Evolutionary conservation across 2,329 filamentous ascomycete species (phyloP), one percentile per base, ranked within the genome.

Genomic region (Zymoseptoria pseudotritici): DNA sequence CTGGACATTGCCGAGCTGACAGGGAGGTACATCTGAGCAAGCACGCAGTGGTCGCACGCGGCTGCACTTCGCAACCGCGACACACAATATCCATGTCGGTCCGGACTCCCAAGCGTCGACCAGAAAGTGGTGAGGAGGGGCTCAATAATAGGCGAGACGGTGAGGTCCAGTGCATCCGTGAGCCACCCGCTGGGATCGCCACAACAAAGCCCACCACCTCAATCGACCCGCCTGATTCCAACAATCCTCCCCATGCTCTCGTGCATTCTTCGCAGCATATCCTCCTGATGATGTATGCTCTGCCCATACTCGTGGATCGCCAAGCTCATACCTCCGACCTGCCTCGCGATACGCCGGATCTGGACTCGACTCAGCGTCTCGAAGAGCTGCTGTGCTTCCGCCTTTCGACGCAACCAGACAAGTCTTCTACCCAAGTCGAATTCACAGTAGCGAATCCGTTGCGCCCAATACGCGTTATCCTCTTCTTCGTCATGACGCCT

Each of bases 361-460:
- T 77, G 74, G 50, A 77, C 66, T 51, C 75, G 64, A 59, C 64
- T 71, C 57, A 78, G 56, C 2, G 65, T 63, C 51, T 73, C 66
- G 46, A 74, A 71, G 56, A 78, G 62, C n/a, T 61, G 63, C 54
- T 74, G 65, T 11, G 73, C 73, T 50, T 73, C 70, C 2, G 67
- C 63, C 59, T 76, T 77, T 54, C 60, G 66, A 46, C 67, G 64
- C 51, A 78, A 60, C 76, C 76, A 78, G 13, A 70, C 50, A 56
- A 73, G 69, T 10, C 77, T 63, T 61, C 73, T 70, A 24, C 66
- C 64, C 1, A 76, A 64, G 4, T 70, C 71, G 49, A 73, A 73
- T 0, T 71, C 65, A 11, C 65, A 65, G 57, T 77, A 78, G 53
- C 73, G 60, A 2, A 63, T 66, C 24, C 67, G 60, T 58, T 70